A percentile compares a stretch with the other conserved stretches of the same genome.
phyloP scores from a whole-genome alignment of 768 basidiomycete species.

The Podaxis carcinomalis region DNA sequence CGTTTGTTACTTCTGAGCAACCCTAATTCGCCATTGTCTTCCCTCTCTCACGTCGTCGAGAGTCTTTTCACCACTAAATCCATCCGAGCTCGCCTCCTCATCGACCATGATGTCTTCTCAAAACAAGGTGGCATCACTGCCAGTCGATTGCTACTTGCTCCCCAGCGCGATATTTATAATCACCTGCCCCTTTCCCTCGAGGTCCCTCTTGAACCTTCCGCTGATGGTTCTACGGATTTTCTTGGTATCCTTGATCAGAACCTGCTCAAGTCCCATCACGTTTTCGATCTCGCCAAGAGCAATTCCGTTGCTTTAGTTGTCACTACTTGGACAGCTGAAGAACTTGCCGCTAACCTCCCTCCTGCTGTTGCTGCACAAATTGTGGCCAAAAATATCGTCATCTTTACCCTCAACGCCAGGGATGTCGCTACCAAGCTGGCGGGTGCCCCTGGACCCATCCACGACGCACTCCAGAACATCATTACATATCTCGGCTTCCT shows the following conservation, averaged over 20 bases:
- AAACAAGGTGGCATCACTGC: slow-evolving; percentile 66
- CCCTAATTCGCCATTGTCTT: slow-evolving; percentile 50
- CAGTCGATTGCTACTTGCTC: slow-evolving; percentile 63
- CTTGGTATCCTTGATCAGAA: slow-evolving; percentile 70
- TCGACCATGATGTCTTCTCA: slow-evolving; percentile 73
- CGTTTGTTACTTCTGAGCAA: slow-evolving; percentile 65
- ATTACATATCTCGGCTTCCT: slow-evolving; percentile 78
- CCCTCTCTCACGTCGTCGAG: slow-evolving; percentile 52
- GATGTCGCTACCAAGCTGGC: slow-evolving; percentile 41
- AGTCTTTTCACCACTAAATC: slow-evolving; percentile 50
- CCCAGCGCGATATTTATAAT: slow-evolving; percentile 31
- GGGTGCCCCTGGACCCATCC: slow-evolving; percentile 26
- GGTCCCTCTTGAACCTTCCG: slow-evolving; percentile 50
- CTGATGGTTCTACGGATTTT: slow-evolving; percentile 58
- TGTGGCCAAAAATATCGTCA: slow-evolving; percentile 44
- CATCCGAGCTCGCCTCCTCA: slow-evolving; percentile 57
- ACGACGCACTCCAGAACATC: slow-evolving; percentile 47
- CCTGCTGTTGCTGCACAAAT: slow-evolving; percentile 42
- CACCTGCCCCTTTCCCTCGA: slow-evolving; percentile 49
- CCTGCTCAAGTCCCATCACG: slow-evolving; percentile 73
- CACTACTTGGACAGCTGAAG: slow-evolving; percentile 71
- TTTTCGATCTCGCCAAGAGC: slow-evolving; percentile 62
- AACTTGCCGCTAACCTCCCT: slow-evolving; percentile 68
- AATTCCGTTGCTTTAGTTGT: slow-evolving; percentile 70
- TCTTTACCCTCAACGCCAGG: slow-evolving; percentile 60